Evolutionary conservation across 306 rosid genomes (phyloP), one percentile per base, ranked within the genome.

Genomic region (Clitoria ternatea): DNA sequence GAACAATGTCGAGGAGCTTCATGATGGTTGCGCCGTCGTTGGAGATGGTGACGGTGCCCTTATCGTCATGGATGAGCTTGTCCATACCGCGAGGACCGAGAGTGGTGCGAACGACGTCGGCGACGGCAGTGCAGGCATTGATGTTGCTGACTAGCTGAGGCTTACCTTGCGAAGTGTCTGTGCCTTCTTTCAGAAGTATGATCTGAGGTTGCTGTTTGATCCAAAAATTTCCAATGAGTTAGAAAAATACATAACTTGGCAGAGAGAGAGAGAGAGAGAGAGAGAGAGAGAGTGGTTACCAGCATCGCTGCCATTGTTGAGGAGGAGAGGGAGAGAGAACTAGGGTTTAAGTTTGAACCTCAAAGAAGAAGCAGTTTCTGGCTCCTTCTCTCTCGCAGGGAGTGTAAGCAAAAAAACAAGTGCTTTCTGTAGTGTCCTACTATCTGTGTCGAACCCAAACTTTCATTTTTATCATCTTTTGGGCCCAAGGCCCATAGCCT

Each of bases 41-140:
- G 49, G 98, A 94, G 43, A 94, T 94, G 80, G 98, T 94, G 77
- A 94, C 96, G 17, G 23, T 49, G 23, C 98, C 98, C 75, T 94
- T 94, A 39, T 94, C 90, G 33, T 90, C 96, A 37, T 94, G 98
- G 37, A 94, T 94, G 81, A 94, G 96, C 49, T 94, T 94, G 85
- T 94, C 98, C 98, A 94, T 94, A 27, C 98, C 98, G 52, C 98
- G 87, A 0, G 98, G 98, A 1, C 98, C 98, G 5, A 94, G 82
- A 4, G 98, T 94, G 60, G 91, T 81, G 24, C 98, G 83, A 24
- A 94, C 97, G 79, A 94, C 97, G 42, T 94, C 98, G 2, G 97
- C 95, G 69, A 91, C 95, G 3, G 92, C 96, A 5, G 92, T 87
- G 76, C 98, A 94, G 17, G 98, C 98, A 76, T 94, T 94, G 69